Base-by-base conservation (phyloP, 139 green algal species). In the Chlamydomonas schloesseri region DNA sequence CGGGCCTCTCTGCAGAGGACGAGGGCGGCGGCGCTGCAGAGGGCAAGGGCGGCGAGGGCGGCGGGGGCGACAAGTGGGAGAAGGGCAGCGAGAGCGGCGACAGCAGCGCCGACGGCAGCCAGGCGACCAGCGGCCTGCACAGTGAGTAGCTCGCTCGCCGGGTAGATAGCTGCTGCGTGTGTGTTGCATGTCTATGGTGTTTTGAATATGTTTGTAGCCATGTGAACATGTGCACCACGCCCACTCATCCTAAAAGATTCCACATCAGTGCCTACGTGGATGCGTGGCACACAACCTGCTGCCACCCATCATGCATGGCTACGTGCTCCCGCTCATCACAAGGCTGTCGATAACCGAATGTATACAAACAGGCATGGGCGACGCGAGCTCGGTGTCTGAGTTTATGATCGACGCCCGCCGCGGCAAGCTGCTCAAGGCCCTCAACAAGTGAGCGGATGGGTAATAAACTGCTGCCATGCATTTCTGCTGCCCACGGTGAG, bases 351-450 rank as follows among this genome's bases (percentile, higher is more conserved):
- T n/a, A n/a, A n/a, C n/a, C 23, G 57, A 23, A 64, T 64, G 8
- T 8, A 50, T 50, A 5, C 42, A 50, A 5, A 50, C 42, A 50
- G 42, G 42, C 42, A 50, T 50, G 42, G 29, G 64, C n/a, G 29
- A 71, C 26, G 64, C n/a, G 5, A 8, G 14, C 64, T 37, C 13
- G 11, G 64, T 71, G 64, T 23, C 14, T 21, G 64, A 71, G 29
- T 37, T 71, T 10, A 71, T 71, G 69, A 23, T 74, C 8, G 69
- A 74, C 34, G 34, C 69, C 20, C 69, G 69, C 34, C 69, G 69
- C 20, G 36, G 36, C 69, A 34, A 34, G 1, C 69, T 87, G 57
- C 46, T 82, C 24, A 81, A 76, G 53, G 71, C 60, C 33, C 82
- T 87, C 26, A 74, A 50, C 57, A 42, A 62, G 26, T 50, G 42